Conservation (phyloP, 257 asterid species). For the Solanum boliviense region DNA sequence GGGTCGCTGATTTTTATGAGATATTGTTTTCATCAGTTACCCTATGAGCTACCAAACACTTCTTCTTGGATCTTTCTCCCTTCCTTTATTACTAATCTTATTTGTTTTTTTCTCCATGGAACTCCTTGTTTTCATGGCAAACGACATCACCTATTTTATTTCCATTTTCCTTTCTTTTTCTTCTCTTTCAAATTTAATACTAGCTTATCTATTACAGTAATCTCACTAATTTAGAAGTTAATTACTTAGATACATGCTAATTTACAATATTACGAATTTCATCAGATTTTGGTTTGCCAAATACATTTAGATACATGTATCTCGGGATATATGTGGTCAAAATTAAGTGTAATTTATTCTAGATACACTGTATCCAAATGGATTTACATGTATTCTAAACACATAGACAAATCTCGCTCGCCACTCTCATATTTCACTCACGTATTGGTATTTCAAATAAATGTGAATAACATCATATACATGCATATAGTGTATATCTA, state of each 20-base stretch:
- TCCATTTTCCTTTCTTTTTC: background rate
- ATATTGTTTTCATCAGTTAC: background rate
- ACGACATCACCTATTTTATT: background rate
- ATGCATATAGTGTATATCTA: no score
- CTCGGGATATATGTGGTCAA: no score
- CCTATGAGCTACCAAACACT: background rate
- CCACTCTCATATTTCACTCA: background rate
- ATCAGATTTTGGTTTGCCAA: fast-evolving
- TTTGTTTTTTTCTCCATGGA: background rate
- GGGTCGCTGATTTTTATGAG: background rate
- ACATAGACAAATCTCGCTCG: background rate
- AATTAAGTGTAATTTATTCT: no score
- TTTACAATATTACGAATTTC: no score
- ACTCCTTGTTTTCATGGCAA: background rate
- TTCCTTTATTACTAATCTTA: background rate
- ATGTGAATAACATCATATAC: no score
- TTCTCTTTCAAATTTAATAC: background rate
- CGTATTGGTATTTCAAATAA: no score
- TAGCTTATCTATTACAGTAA: no score
- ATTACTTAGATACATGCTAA: background rate
- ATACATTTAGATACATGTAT: no score
- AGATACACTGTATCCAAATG: no score
- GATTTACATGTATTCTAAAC: background rate
- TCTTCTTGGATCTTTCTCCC: background rate
- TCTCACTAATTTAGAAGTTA: background rate